Base-by-base conservation (phyloP, 2,329 filamentous ascomycete species). In the Arthrinium puccinioides region DNA sequence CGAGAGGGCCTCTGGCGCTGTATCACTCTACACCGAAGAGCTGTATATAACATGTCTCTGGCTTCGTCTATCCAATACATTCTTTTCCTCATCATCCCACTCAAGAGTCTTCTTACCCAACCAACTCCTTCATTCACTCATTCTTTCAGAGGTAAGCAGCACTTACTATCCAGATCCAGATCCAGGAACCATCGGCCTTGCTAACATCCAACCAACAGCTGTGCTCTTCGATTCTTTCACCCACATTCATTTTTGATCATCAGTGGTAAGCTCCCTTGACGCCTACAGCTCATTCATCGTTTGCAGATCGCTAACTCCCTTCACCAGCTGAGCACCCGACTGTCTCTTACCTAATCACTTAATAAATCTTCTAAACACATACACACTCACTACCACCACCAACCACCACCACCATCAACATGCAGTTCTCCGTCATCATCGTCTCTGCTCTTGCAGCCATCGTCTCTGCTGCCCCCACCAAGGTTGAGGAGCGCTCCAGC, bases 341-440 rank as follows among this genome's bases (percentile, higher is more conserved):
- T n/a, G 15, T 16, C 20, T 21, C 21, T 33, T n/a, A n/a, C n/a
- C n/a, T 60, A 48, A 15, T 30, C 45, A 50, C 45, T 42, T 55
- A 54, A 55, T 56, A n/a, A n/a, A 44, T 34, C 54, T 51, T 58
- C 59, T 58, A 59, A 46, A 34, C 36, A 41, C 44, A 44, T 35
- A 10, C 8, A 35, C 18, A 23, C 19, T 16, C 21, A 26, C 30
- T 34, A 50, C 31, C 31, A 24, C 31, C 14, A 10, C 14, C 30
- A 15, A 24, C 9, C 42, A 36, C 38, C 27, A 44, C 39, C 32
- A 43, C 45, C 39, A 29, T 55, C 64, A 71, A 63, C 47, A 74
- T 74, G 70, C 69, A 72, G 64, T 55, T 61, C 57, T 54, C 62
- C 36, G 61, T 60, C 44, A 50, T 73, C 56, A 42, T 74, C 55